Evolutionary conservation across 768 basidiomycete species (phyloP), one percentile per base, ranked within the genome.

Genomic region (Gymnopilus dilepis): DNA sequence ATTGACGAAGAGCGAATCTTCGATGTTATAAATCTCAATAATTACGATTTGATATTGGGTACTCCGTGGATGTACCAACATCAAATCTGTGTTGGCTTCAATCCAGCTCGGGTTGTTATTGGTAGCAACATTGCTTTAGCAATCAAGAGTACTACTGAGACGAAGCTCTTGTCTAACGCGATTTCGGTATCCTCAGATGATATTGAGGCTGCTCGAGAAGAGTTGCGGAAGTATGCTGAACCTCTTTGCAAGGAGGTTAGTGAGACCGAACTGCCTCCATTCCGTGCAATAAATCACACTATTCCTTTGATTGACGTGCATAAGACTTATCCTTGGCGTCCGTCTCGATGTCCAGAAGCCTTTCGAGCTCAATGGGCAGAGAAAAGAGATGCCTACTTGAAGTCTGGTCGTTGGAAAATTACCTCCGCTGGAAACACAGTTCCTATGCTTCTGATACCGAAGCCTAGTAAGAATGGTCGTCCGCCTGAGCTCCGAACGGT

Each of bases 21-120:
- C 50, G 72, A 82, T 60, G 63, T 81, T 0, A 70, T 74, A 0
- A 82, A 82, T 50, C 7, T 81, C 0, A 67, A 75, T 0, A 70
- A 64, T 3, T 81, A 82, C 38, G 74, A 83, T n/a, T 3, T 76
- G 0, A 76, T 80, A 3, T 62, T 80, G 0, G 74, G 79, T 0
- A 77, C 76, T 0, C 78, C 62, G 9, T 65, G 72, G 59, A n/a
- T 76, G 17, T 75, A 68, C 43, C 73, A 77, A 17, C 73, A 79
- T 30, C 30, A 67, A 7, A 66, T 77, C 0, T 60, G 60, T 0
- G 31, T 76, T 1, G 76, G 72, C 0, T 62, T 77, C 13, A 74
- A 75, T 42, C 71, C 70, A 8, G 28, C 72, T 2, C 62, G 53
- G 0, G 65, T 73, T 0, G 48, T 74, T 0, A 64, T 74, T 43